Base-by-base conservation (phyloP, 768 basidiomycete species). In the Pseudohyphozyma bogoriensis region DNA sequence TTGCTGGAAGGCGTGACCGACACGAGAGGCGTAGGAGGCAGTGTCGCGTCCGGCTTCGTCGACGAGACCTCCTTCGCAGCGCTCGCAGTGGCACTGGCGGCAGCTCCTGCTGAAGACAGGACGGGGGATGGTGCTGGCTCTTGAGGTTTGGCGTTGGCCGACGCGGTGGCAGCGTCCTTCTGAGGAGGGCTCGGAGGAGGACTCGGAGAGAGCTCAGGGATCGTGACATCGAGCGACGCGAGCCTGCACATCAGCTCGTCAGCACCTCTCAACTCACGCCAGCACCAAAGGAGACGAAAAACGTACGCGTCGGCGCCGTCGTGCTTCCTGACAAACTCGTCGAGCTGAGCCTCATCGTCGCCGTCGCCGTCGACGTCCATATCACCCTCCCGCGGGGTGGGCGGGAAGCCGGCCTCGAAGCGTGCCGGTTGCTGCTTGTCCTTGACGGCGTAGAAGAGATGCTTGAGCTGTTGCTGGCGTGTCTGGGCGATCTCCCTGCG, bases 351-450 rank as follows among this genome's bases (percentile, higher is more conserved):
- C 12, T 20, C 4, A 15, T 44, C 58, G 9, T 39, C 28, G 7
- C 29, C 22, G n/a, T 22, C 49, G 32, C 24, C 55, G 32, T n/a
- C 24, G 18, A 37, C 53, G 1, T 13, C 29, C 5, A 26, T 50
- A 3, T 33, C 50, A 1, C 53, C 53, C 2, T 39, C 40, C 13
- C 59, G 37, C 24, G 56, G 60, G 18, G 58, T 37, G 2, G 55
- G 55, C 28, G 40, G 35, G 51, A 64, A 29, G 2, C 64, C 64
- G 1, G 64, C 52, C 26, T 65, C 54, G 20, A 61, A 65, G 20
- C 56, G 57, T 29, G 13, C 28, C 2, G 59, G 29, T 0, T 31
- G 46, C 4, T 28, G 24, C 49, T 61, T 65, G 39, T 65, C 64
- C 18, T 57, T 60, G 4, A 65, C 20, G 1, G 64, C 64, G 10